Conservation (phyloP, 352 stramenopile genomes). For the Pythium phragmitis region DNA sequence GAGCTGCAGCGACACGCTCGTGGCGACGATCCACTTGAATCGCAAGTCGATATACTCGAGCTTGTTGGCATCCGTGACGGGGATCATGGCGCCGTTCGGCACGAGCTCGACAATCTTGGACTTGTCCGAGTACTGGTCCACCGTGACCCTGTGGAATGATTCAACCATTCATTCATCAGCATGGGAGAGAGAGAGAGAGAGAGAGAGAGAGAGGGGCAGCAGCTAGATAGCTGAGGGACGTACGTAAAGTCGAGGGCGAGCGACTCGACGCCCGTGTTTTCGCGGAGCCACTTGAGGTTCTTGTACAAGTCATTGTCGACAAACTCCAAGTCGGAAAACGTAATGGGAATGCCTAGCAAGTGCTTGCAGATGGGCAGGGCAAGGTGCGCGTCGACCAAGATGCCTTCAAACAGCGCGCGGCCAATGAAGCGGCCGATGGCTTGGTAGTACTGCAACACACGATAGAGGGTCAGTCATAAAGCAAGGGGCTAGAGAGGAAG, state of each 20-base stretch:
- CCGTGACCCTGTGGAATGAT: conserved; percentile 45
- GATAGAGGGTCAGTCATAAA: not conserved
- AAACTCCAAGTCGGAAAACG: conserved; percentile 90
- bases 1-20: conserved; percentile 84
- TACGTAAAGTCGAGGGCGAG: conserved; percentile 83
- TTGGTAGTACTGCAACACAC: conserved; percentile 72
- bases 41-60: conserved; percentile 94
- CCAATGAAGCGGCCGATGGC: conserved; percentile 88
- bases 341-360: conserved; percentile 87
- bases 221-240: conserved; percentile 13
- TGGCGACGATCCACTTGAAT: conserved; percentile 85
- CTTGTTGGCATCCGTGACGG: conserved; percentile 97
- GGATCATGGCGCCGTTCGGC: conserved; percentile 92
- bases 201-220: no score
- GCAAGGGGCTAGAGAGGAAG: conserved; percentile 22
- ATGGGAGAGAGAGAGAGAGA: no score
- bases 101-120: conserved; percentile 93
- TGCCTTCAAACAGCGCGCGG: conserved; percentile 87
- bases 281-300: conserved; percentile 82
- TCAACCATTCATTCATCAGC: not conserved
- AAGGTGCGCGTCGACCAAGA: conserved; percentile 81
- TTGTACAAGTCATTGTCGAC: conserved; percentile 87
- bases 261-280: conserved; percentile 79
- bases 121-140: conserved; percentile 73
- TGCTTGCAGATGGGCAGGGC: conserved; percentile 89